Evolutionary conservation across 805 yeast species (phyloP).

Genomic region (Candida caryicola): DNA sequence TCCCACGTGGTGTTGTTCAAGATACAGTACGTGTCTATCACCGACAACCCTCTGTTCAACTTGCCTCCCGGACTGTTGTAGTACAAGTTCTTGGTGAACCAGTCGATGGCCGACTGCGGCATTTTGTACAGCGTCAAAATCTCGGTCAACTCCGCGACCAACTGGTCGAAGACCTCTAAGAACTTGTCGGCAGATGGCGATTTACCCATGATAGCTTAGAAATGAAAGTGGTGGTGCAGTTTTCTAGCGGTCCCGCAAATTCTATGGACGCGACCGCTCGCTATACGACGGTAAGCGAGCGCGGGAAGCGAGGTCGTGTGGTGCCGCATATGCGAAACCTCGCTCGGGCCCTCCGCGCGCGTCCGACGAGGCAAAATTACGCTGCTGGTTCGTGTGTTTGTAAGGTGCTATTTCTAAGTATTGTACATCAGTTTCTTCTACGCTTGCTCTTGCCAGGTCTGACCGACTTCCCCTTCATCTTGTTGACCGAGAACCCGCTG

Average conservation of each 20-base stretch:
- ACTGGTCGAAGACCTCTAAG: conserved; percentile 64
- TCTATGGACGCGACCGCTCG: background rate
- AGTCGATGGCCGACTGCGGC: conserved; percentile 79
- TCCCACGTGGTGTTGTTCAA: conserved; percentile 59
- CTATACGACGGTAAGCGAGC: background rate
- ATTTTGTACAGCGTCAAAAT: conserved; percentile 68
- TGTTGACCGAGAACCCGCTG: conserved; percentile 51
- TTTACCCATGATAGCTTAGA: conserved; percentile 33
- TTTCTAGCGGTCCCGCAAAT: too few relatives aligned
- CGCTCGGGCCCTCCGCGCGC: too few relatives aligned
- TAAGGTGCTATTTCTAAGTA: background rate
- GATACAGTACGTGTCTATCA: conserved; percentile 85
- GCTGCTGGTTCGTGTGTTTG: background rate
- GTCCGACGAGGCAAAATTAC: too few relatives aligned
- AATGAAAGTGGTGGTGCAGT: too few relatives aligned
- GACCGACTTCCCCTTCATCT: conserved; percentile 40
- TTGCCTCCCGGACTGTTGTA: conserved; percentile 97
- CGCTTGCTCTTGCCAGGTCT: conserved; percentile 47
- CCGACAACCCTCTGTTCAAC: conserved; percentile 93
- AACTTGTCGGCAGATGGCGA: conserved; percentile 51
- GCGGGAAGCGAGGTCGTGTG: too few relatives aligned
- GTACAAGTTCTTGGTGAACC: conserved; percentile 72
- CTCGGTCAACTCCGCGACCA: conserved; percentile 72
- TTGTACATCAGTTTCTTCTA: conserved; percentile 18
- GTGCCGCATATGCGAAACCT: too few relatives aligned